phyloP scores from a whole-genome alignment of 1,139 yeast genomes.

The Candida smagusa region DNA sequence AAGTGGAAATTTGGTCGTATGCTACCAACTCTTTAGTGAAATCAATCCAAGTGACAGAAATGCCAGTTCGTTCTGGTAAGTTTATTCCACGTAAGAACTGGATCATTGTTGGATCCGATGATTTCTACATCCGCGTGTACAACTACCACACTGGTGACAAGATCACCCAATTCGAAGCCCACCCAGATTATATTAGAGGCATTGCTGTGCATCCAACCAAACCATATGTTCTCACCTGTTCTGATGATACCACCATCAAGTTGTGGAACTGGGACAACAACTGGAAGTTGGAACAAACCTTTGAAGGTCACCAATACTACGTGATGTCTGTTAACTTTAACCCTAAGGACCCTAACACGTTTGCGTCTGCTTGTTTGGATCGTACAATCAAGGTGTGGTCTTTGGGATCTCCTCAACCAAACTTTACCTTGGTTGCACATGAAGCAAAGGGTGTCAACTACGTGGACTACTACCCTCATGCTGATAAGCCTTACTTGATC shows the following conservation, averaged over 20 bases:
- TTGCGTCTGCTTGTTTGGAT: slow-evolving; percentile 95
- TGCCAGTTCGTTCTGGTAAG: slow-evolving; percentile 94
- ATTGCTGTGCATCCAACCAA: slow-evolving; percentile 93
- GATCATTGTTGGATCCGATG: slow-evolving; percentile 96
- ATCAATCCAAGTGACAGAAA: slow-evolving; percentile 77
- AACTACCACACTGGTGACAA: slow-evolving; percentile 95
- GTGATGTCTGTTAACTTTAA: slow-evolving; percentile 94
- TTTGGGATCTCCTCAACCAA: slow-evolving; percentile 82
- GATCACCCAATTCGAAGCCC: slow-evolving; percentile 93
- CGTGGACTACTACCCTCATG: slow-evolving; percentile 94
- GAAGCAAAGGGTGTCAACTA: slow-evolving; percentile 92
- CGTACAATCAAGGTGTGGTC: slow-evolving; percentile 98
- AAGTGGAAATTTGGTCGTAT: slow-evolving; percentile 89
- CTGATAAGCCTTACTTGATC: slow-evolving; percentile 93
- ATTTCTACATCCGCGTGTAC: slow-evolving; percentile 87
- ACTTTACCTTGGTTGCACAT: slow-evolving; percentile 88
- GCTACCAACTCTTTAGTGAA: slow-evolving; percentile 62
- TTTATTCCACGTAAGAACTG: slow-evolving; percentile 96
- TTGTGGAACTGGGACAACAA: slow-evolving; percentile 96
- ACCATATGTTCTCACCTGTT: slow-evolving; percentile 83
- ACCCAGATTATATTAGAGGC: slow-evolving; percentile 92
- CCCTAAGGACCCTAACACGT: slow-evolving; percentile 96
- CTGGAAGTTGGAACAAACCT: slow-evolving; percentile 88
- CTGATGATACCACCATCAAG: slow-evolving; percentile 88
- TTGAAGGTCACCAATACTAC: slow-evolving; percentile 94